A percentile compares a stretch with the other conserved stretches of the same genome.
These are phyloP conservation scores for Lyophyllum atratum DNA, from an alignment of 768 basidiomycete genomes.

Conservation along the genomic window DNA sequence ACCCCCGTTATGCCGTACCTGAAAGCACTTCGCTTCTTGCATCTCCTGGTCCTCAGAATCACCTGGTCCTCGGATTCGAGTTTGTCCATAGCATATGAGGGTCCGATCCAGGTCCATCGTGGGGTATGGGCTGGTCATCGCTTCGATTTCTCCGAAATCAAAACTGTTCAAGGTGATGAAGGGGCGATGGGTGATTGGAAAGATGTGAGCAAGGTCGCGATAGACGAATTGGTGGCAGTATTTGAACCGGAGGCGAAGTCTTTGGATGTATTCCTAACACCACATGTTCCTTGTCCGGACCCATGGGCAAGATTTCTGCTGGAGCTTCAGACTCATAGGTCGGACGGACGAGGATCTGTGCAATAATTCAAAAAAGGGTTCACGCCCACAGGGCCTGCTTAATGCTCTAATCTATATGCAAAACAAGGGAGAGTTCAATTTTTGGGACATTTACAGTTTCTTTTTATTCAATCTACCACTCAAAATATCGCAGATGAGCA, in stretches of 20 bases:
- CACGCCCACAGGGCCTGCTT: too few species aligned
- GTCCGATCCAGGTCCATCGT: not conserved
- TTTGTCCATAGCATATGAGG: not conserved
- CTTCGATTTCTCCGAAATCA: not conserved
- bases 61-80: not conserved
- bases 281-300: too few species aligned
- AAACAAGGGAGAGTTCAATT: too few species aligned
- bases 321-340: too few species aligned
- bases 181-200: conserved; percentile 1
- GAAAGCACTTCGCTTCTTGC: not conserved
- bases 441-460: too few species aligned
- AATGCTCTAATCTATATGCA: too few species aligned
- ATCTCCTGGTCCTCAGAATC: not conserved
- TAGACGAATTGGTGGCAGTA: not conserved
- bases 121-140: conserved; percentile 6
- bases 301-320: too few species aligned
- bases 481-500: too few species aligned
- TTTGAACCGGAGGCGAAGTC: not conserved
- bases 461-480: too few species aligned
- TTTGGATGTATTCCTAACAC: not conserved
- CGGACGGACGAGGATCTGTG: too few species aligned
- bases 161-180: not conserved
- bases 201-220: not conserved
- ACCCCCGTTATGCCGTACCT: not conserved
- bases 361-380: too few species aligned